phyloP scores from a whole-genome alignment of 768 basidiomycete species.

The Tulasnella calospora region DNA sequence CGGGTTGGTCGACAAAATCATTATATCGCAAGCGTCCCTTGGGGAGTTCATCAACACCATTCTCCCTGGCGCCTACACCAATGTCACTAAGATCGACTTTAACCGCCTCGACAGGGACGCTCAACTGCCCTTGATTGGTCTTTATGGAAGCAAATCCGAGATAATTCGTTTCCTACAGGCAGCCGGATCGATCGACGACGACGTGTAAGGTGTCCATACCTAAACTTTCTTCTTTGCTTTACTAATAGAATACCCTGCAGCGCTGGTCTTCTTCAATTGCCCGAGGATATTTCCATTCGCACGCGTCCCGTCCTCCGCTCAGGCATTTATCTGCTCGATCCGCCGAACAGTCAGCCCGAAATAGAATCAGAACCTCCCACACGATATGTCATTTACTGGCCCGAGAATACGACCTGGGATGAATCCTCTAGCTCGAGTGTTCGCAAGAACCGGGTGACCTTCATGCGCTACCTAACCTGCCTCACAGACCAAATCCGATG shows the following conservation, averaged over 20 bases:
- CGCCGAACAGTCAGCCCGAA: too few species aligned
- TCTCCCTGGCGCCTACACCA: slow-evolving; percentile 49
- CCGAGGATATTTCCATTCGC: background rate
- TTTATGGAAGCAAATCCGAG: slow-evolving; percentile 54
- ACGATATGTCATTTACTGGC: slow-evolving; percentile 57
- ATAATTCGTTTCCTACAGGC: slow-evolving; percentile 46
- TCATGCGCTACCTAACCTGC: slow-evolving; percentile 61
- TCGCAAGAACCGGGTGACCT: slow-evolving; percentile 52
- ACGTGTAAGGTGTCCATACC: slow-evolving; percentile 38
- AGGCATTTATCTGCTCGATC: slow-evolving; percentile 15
- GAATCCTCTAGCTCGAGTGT: slow-evolving; percentile 42
- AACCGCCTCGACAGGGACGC: slow-evolving; percentile 44
- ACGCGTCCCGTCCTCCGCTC: slow-evolving; percentile 9
- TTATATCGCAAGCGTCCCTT: slow-evolving; percentile 53
- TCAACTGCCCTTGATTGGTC: slow-evolving; percentile 47
- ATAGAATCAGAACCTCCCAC: slow-evolving; percentile 19
- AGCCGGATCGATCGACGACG: slow-evolving; percentile 39
- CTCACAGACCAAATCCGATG: slow-evolving; percentile 53
- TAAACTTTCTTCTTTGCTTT: background rate
- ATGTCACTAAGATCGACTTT: slow-evolving; percentile 56
- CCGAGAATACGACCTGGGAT: slow-evolving; percentile 48
- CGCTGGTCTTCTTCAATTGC: background rate
- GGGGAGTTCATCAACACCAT: slow-evolving; percentile 47
- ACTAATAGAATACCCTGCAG: background rate
- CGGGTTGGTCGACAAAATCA: slow-evolving; percentile 60